These are phyloP conservation scores for Fusarium floridanum DNA, from an alignment of 2,329 filamentous ascomycete genomes.

Conservation along the genomic window DNA sequence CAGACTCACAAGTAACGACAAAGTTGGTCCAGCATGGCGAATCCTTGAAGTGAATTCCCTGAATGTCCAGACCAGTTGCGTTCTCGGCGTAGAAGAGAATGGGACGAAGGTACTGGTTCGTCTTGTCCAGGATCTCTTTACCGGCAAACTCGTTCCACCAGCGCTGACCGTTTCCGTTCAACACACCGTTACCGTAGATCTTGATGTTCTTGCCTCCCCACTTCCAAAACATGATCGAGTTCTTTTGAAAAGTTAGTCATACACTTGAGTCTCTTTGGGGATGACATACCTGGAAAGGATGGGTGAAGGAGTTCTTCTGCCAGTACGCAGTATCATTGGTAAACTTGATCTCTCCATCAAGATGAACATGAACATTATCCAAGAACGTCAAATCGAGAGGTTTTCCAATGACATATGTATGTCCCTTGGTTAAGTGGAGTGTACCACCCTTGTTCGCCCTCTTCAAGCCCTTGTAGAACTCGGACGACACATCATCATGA, in stretches of 20 bases:
- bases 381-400: constrained; percentile 41
- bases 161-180: constrained; percentile 42
- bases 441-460: constrained; percentile 42
- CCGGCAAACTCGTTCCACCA: constrained; percentile 46
- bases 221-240: constrained; percentile 45
- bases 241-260: constrained; percentile 15
- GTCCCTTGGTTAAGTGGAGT: constrained; percentile 38
- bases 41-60: constrained; percentile 43
- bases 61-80: constrained; percentile 37
- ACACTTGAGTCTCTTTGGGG: fast-evolving
- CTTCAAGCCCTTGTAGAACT: constrained; percentile 40
- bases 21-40: constrained; percentile 45
- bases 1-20: constrained; percentile 40
- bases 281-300: constrained; percentile 40
- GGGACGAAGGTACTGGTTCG: constrained; percentile 40
- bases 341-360: constrained; percentile 45
- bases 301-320: constrained; percentile 40
- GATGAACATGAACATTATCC: constrained; percentile 41
- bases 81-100: constrained; percentile 46
- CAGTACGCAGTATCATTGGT: constrained; percentile 42
- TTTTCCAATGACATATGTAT: constrained; percentile 43
- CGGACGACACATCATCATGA: constrained; percentile 37
- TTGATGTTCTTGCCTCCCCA: constrained; percentile 41
- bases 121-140: constrained; percentile 38
- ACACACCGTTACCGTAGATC: constrained; percentile 40